phyloP scores from a whole-genome alignment of 345 rosid species.

The Capsella bursapastoris region DNA sequence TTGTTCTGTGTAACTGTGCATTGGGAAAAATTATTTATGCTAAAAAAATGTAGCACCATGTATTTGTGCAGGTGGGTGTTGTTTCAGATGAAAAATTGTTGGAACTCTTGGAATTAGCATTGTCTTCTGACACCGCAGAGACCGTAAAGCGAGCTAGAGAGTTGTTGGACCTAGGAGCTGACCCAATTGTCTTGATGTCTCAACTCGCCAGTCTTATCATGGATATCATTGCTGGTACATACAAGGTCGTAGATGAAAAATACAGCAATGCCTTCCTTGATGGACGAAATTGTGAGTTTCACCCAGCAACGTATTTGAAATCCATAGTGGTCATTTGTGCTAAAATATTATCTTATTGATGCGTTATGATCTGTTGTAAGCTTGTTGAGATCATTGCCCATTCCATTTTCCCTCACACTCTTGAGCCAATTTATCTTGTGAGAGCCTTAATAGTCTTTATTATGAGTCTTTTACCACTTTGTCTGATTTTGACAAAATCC shows the following conservation, averaged over 20 bases:
- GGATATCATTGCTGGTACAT: constrained; percentile 96
- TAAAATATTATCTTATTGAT: background rate
- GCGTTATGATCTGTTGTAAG: background rate
- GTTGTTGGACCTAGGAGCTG: constrained; percentile 91
- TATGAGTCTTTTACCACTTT: background rate
- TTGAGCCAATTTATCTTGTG: background rate
- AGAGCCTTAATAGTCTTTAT: background rate
- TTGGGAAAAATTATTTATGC: background rate
- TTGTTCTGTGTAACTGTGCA: constrained; percentile 10
- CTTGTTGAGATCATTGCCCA: background rate
- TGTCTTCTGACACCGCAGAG: constrained; percentile 95
- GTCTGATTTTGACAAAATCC: constrained; percentile 4
- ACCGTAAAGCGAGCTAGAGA: constrained; percentile 94
- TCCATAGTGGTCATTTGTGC: background rate
- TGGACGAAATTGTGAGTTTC: constrained; percentile 75
- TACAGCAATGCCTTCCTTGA: constrained; percentile 57
- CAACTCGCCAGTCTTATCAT: constrained; percentile 96
- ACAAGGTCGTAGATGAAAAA: constrained; percentile 57
- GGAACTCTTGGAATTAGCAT: constrained; percentile 91
- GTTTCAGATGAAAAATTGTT: constrained; percentile 91
- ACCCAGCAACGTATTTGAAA: constrained; percentile 18
- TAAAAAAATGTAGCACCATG: constrained; percentile 4
- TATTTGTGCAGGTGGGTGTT: constrained; percentile 74
- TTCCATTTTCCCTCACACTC: background rate
- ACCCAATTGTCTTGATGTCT: constrained; percentile 94